Conservation (phyloP, 2,329 filamentous ascomycete species). For the Dactylellina parvicollis region DNA sequence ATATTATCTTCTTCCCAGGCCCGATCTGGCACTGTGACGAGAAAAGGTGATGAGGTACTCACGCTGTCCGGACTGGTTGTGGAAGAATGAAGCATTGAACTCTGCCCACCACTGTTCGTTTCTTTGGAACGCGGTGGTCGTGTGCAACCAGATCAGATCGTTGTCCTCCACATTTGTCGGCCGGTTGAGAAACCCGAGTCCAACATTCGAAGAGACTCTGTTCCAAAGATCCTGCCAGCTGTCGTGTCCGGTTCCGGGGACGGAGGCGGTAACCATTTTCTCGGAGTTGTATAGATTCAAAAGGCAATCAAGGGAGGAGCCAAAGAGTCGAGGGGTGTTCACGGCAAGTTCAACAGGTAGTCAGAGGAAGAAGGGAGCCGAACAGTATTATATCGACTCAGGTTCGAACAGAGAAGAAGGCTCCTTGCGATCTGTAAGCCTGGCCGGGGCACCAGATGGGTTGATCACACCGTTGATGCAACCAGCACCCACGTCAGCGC, state of each 20-base stretch:
- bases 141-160: slow-evolving; percentile 51
- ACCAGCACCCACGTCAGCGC: slow-evolving; percentile 9
- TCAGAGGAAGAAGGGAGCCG: too few species aligned
- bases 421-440: too few species aligned
- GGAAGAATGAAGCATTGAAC: slow-evolving; percentile 52
- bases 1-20: too few species aligned
- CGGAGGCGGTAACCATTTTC: slow-evolving; percentile 20
- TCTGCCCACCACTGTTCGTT: slow-evolving; percentile 34
- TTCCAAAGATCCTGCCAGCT: slow-evolving; percentile 49
- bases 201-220: slow-evolving; percentile 38
- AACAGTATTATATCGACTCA: too few species aligned
- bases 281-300: neutral
- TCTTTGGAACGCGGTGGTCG: slow-evolving; percentile 36
- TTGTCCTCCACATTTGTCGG: slow-evolving; percentile 28
- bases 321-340: too few species aligned
- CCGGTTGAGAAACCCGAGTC: slow-evolving; percentile 41
- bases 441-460: too few species aligned
- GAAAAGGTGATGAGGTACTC: neutral
- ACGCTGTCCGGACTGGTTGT: slow-evolving; percentile 35
- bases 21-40: too few species aligned
- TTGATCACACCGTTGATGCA: too few species aligned
- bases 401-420: too few species aligned
- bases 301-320: too few species aligned
- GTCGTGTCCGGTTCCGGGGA: slow-evolving; percentile 33
- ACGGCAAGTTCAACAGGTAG: too few species aligned